These are phyloP conservation scores for Sideroxylon spinosum DNA, from an alignment of 179 eudicot genomes.

Conservation along the genomic window DNA sequence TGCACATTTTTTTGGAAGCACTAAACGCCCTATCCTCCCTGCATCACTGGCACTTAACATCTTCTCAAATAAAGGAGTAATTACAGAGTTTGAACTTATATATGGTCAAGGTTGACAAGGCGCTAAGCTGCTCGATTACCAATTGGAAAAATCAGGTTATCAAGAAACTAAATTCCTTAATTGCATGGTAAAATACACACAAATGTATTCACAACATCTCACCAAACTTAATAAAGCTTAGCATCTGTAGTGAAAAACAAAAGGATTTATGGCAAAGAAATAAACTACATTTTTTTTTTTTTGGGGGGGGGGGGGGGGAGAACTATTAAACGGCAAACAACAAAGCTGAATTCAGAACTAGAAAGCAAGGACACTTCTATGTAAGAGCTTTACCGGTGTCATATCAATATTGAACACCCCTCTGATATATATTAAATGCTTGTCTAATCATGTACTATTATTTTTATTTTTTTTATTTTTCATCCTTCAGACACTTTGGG, in stretches of 20 bases:
- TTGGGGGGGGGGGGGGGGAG: too few species aligned
- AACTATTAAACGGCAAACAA: too few species aligned
- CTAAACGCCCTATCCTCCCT: conserved; percentile 62
- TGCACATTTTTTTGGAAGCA: conserved; percentile 75
- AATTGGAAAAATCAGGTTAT: background rate
- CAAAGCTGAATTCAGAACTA: too few species aligned
- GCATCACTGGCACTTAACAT: conserved; percentile 76
- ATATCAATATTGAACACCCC: too few species aligned
- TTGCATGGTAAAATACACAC: too few species aligned
- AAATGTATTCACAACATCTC: background rate
- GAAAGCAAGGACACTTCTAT: too few species aligned
- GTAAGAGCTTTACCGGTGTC: too few species aligned
- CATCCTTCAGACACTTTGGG: too few species aligned
- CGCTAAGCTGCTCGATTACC: background rate
- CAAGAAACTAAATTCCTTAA: background rate
- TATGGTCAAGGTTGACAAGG: conserved; percentile 28
- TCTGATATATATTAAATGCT: too few species aligned
- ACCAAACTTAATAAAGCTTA: background rate
- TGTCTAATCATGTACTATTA: too few species aligned
- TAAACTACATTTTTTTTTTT: background rate
- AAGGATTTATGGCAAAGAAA: too few species aligned
- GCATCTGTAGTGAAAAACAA: background rate
- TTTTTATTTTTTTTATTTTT: too few species aligned
- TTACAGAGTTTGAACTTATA: conserved; percentile 40
- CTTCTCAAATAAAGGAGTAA: conserved; percentile 75